A percentile compares a stretch with the other conserved stretches of the same genome.
Evolutionary conservation across 768 basidiomycete genomes (phyloP).

Genomic region (Russula compacta): DNA sequence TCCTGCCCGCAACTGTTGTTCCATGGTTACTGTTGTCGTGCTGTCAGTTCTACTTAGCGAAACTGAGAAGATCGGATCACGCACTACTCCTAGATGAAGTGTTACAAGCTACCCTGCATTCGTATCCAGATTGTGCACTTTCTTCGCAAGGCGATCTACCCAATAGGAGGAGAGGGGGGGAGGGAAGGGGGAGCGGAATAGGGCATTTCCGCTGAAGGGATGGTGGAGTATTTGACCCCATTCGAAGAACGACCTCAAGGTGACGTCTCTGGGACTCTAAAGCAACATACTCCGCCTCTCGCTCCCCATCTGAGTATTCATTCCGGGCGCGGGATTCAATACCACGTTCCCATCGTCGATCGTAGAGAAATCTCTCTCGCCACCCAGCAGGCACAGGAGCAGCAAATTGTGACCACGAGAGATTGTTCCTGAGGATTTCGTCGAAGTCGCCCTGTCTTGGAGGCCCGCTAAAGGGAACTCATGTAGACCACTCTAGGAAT

Average conservation of each 20-base stretch:
- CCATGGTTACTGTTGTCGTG: neutral
- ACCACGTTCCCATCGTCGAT: constrained; percentile 3
- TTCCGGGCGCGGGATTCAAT: neutral
- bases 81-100: neutral
- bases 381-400: constrained; percentile 9
- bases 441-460: constrained; percentile 8
- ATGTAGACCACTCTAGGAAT: neutral
- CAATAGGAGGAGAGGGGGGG: neutral
- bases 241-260: neutral
- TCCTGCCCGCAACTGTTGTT: neutral
- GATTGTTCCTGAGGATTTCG: constrained; percentile 4
- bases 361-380: constrained; percentile 6
- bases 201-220: constrained; percentile 1
- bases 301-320: constrained; percentile 6
- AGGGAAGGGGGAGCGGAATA: neutral
- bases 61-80: neutral
- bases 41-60: neutral
- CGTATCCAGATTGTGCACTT: neutral
- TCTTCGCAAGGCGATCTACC: neutral
- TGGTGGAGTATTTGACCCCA: neutral
- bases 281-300: constrained; percentile 2
- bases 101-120: neutral
- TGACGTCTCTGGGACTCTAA: constrained; percentile 5
- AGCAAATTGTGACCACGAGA: constrained; percentile 14
- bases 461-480: constrained; percentile 1